Percentiles rank a stretch among this genome's conserved stretches.
These are phyloP conservation scores for Phytopythium litorale DNA, from an alignment of 352 stramenopile species.

Conservation along the genomic window DNA sequence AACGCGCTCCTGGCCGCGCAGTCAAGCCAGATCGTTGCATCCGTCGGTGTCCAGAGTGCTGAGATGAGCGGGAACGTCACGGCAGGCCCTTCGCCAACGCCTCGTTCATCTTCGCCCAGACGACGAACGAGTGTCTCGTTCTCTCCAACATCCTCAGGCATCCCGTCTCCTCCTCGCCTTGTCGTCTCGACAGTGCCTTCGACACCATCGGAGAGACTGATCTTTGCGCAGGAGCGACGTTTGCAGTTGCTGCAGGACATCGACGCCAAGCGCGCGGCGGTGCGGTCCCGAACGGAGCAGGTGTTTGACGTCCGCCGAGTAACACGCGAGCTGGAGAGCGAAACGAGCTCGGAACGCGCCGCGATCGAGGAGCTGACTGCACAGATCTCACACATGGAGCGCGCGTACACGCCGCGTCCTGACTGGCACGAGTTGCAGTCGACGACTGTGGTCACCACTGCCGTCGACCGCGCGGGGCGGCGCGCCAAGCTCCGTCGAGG, in stretches of 20 bases:
- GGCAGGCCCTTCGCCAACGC: background rate
- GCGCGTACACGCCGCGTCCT: conserved; percentile 56
- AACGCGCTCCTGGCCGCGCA: conserved; percentile 6
- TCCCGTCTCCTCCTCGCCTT: background rate
- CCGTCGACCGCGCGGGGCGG: conserved; percentile 35
- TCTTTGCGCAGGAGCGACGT: conserved; percentile 6
- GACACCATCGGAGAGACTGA: background rate
- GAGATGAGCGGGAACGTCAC: background rate
- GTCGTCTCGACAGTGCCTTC: background rate
- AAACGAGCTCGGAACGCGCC: conserved; percentile 15
- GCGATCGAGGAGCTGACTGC: conserved; percentile 25
- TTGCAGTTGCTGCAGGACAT: conserved; percentile 6
- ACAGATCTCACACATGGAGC: conserved; percentile 41
- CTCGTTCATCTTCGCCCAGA: background rate
- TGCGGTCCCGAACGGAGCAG: conserved; percentile 42
- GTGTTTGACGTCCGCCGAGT: conserved; percentile 63
- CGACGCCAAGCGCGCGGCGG: conserved; percentile 3
- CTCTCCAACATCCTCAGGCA: background rate
- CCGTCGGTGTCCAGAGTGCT: background rate
- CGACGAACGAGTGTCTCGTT: background rate
- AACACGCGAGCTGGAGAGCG: conserved; percentile 26
- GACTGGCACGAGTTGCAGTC: conserved; percentile 59
- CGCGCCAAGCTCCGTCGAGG: conserved; percentile 32
- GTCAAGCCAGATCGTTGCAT: background rate
- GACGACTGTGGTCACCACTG: conserved; percentile 48